Conservation (phyloP, 225 moss, liverwort and hornwort species). For the Asterella californica region DNA sequence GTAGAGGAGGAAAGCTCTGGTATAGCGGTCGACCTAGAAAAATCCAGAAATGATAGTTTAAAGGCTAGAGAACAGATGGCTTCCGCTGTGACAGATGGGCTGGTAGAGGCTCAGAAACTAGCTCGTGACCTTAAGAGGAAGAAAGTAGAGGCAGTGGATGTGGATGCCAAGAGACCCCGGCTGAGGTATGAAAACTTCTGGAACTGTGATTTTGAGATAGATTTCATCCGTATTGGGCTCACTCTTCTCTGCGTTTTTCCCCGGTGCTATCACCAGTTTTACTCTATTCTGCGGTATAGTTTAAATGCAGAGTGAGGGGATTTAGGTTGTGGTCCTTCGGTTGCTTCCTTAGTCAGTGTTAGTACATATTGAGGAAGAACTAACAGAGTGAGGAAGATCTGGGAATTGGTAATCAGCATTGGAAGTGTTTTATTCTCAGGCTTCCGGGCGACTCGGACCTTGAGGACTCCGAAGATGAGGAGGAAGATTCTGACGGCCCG, state of each 20-base stretch:
- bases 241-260: too few species aligned
- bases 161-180: slow-evolving; percentile 50
- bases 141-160: slow-evolving; percentile 71
- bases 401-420: background rate
- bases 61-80: slow-evolving; percentile 63
- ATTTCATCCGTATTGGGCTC: too few species aligned
- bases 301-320: background rate
- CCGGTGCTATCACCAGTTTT: too few species aligned
- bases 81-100: slow-evolving; percentile 72
- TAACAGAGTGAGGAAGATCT: too few species aligned
- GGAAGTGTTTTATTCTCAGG: slow-evolving; percentile 1
- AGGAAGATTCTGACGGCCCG: slow-evolving; percentile 57
- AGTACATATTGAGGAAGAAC: too few species aligned
- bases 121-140: slow-evolving; percentile 66
- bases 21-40: slow-evolving; percentile 63
- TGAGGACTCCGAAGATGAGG: slow-evolving; percentile 44
- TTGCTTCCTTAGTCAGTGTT: background rate
- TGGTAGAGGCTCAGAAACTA: slow-evolving; percentile 58
- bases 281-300: too few species aligned
- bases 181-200: background rate
- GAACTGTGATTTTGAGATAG: background rate
- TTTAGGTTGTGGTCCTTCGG: background rate
- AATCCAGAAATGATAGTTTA: slow-evolving; percentile 59
- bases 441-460: slow-evolving; percentile 42
- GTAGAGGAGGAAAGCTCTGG: slow-evolving; percentile 75